Conservation (phyloP, 2,329 filamentous ascomycete genomes). For the Hortaea sp. region DNA sequence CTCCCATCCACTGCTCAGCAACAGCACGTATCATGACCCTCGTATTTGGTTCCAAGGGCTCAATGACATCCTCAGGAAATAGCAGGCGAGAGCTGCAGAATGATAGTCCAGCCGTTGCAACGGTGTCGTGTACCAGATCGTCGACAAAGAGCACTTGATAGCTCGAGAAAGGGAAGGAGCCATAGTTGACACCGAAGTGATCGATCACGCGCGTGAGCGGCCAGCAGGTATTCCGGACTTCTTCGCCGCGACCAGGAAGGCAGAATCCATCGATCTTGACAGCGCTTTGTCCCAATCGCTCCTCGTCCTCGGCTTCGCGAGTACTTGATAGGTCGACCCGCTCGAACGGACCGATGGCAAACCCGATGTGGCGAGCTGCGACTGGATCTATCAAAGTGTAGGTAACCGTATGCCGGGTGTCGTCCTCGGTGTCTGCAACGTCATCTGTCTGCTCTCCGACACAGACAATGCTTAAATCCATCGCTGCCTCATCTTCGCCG, state of each 20-base stretch:
- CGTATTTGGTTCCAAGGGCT: conserved; percentile 73
- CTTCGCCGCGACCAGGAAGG: conserved; percentile 68
- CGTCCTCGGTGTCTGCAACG: conserved; percentile 60
- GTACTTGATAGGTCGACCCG: conserved; percentile 76
- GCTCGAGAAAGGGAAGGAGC: conserved; percentile 80
- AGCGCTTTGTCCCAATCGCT: conserved; percentile 78
- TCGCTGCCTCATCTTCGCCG: conserved; percentile 68
- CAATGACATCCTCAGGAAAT: conserved; percentile 74
- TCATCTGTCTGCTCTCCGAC: conserved; percentile 85
- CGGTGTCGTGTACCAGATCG: conserved; percentile 66
- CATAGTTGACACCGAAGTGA: conserved; percentile 78
- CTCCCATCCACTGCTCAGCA: conserved; percentile 86
- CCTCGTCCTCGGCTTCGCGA: conserved; percentile 81
- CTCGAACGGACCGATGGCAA: conserved; percentile 90
- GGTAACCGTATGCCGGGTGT: conserved; percentile 75
- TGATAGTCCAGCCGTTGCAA: conserved; percentile 71
- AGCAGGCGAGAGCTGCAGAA: conserved; percentile 80
- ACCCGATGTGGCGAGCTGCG: conserved; percentile 81
- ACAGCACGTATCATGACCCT: conserved; percentile 72
- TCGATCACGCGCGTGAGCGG: conserved; percentile 84
- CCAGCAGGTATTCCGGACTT: conserved; percentile 78
- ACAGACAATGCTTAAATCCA: conserved; percentile 85
- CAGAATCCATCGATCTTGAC: conserved; percentile 88
- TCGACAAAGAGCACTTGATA: conserved; percentile 95
- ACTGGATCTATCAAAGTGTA: conserved; percentile 69